Base-by-base conservation (phyloP, 768 basidiomycete genomes). In the Amanita phalloides region DNA sequence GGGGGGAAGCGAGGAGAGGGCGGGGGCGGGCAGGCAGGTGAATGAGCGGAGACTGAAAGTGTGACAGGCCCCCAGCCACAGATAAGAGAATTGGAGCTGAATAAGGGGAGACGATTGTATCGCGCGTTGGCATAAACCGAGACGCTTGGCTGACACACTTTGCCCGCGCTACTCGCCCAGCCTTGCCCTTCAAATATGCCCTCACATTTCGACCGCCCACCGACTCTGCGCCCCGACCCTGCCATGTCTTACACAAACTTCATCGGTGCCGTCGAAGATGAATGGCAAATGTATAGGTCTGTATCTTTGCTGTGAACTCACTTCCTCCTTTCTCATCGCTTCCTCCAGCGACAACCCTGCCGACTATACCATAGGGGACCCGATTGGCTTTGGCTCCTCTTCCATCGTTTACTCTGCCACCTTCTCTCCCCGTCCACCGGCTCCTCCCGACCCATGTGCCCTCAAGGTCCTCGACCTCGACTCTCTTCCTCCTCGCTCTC, bases 381-480 rank as follows among this genome's bases (percentile, higher is more conserved):
- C 89, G 17, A 91, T 94, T 48, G 92, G 93, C 1, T 93, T 87
- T 59, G 94, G 94, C 17, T 86, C 94, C 2, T 92, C 90, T 3
- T 95, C 94, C 0, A 86, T 85, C 51, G 94, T 97, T 5, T 91
- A 94, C 61, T 67, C 82, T 11, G 93, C 93, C 0, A 66, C 71
- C 1, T 93, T 81, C 64, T 74, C 70, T 54, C 76, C 58, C n/a
- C 52, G 52, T 50, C 43, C 56, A 36, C 33, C 53, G 9, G 48
- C 68, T 53, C 51, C 67, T 43, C 70, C 72, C 4, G 71, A 76
- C 32, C 75, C 84, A 14, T 88, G 86, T 60, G 86, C 91, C 0
- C 76, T 94, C 60, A 96, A 96, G 68, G 90, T 96, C 42, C 76
- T 93, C 39, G 89, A 93, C 63, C 79, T 94, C 41, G 90, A 94